Base-by-base conservation (phyloP, 768 basidiomycete species). In the Crucibulum laeve region DNA sequence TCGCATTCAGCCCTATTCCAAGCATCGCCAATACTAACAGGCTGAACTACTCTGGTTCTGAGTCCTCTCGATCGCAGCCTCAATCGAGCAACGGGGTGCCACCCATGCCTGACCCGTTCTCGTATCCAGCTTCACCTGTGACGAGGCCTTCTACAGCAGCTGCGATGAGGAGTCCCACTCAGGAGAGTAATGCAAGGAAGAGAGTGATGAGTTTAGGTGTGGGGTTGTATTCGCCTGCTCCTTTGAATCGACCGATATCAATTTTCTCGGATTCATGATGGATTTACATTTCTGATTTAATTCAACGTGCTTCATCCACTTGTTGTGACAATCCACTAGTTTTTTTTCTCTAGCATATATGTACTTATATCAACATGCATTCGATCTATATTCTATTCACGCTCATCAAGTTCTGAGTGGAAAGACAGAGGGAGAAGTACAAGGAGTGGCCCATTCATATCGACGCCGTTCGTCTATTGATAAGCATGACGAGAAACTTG, bases 111-210 rank as follows among this genome's bases (percentile, higher is more conserved):
- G 42, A 41, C 10, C 30, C 40, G 8, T 19, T 46, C 4, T 24
- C 17, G 11, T 42, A 46, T 19, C 40, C 45, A 6, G 45, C 34
- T 17, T 40, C 40, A 17, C 40, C 45, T 2, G 10, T 42, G 25
- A 8, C 38, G 8, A 13, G 45, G 21, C 40, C 45, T 11, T 14
- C 41, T 22, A 47, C 46, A 13, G 33, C 46, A 28, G n/a, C 42
- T 15, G 28, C 14, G 17, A 26, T 40, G 28, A 22, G 15, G 17
- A 17, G 42, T 25, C 19, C 15, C 11, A 24, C 19, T 10, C 35
- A 37, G 28, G n/a, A 8, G 8, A n/a, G 28, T 45, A 4, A 21
- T 26, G 15, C 11, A 30, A 25, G 13, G 24, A 11, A 13, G 14
- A 40, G 11, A 23, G 22, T 10, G 25, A 25, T 15, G 39, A 10